Percentiles rank a stretch among this genome's conserved stretches.
phyloP scores from a whole-genome alignment of 176 grass and related monocot genomes.

The Bolboschoenus planiculmis region DNA sequence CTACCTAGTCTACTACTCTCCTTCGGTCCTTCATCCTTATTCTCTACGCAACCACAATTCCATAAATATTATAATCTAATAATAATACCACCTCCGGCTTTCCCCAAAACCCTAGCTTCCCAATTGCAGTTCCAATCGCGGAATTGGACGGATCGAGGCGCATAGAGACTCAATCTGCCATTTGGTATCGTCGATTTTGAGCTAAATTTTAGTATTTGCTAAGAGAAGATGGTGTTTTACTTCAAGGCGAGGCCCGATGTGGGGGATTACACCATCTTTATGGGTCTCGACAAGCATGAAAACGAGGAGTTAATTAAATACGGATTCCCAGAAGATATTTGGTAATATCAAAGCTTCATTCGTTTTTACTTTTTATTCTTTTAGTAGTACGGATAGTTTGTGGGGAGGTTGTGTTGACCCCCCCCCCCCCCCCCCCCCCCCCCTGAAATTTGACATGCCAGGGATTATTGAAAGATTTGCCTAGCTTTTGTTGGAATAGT shows the following conservation, averaged over 20 bases:
- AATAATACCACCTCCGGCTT: too few relatives aligned
- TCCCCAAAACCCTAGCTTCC: slow-evolving; percentile 11
- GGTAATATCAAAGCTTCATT: slow-evolving; percentile 28
- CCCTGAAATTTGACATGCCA: not conserved
- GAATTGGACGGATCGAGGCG: not conserved
- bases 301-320: slow-evolving; percentile 97
- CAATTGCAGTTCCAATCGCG: not conserved
- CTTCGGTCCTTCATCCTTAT: not conserved
- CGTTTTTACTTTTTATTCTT: not conserved
- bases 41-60: not conserved
- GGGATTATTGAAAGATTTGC: not conserved
- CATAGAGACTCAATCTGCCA: not conserved
- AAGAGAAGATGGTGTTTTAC: slow-evolving; percentile 82
- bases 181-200: not conserved
- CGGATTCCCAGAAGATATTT: slow-evolving; percentile 90
- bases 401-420: not conserved
- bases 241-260: slow-evolving; percentile 86
- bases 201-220: not conserved
- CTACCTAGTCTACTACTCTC: not conserved
- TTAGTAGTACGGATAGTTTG: not conserved
- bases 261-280: slow-evolving; percentile 93
- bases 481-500: not conserved
- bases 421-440: too few relatives aligned
- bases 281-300: slow-evolving; percentile 84
- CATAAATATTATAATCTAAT: too few relatives aligned